These are phyloP conservation scores for Starmerella bombi DNA, from an alignment of 805 yeast genomes.

Conservation along the genomic window DNA sequence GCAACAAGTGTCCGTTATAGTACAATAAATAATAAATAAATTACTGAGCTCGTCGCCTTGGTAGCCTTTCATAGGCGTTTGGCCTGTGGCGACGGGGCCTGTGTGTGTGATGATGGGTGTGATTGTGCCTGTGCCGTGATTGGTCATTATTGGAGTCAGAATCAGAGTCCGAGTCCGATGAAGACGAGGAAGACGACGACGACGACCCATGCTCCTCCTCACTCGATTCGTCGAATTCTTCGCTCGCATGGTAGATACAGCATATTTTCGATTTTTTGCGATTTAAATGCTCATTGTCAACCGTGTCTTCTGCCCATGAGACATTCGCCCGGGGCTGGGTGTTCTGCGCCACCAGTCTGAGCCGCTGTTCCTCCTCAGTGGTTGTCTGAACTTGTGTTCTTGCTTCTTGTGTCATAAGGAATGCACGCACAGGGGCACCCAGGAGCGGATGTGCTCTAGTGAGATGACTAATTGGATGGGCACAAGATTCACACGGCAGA, in stretches of 20 bases:
- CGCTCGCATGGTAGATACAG: constrained; percentile 43
- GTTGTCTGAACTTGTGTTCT: too few relatives aligned
- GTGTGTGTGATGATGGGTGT: constrained; percentile 20
- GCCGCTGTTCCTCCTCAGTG: constrained; percentile 1
- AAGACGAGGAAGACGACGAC: constrained; percentile 6
- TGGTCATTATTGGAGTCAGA: constrained; percentile 19
- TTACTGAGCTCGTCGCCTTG: constrained; percentile 1
- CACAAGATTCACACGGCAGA: too few relatives aligned
- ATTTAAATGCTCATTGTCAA: constrained; percentile 81
- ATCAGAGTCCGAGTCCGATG: constrained; percentile 32
- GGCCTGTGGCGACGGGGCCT: constrained; percentile 35
- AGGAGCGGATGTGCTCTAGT: too few relatives aligned
- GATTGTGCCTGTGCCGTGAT: too few relatives aligned
- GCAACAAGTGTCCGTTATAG: not conserved
- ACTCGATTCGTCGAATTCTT: constrained; percentile 30
- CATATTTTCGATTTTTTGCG: constrained; percentile 80
- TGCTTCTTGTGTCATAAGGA: too few relatives aligned
- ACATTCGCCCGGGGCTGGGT: constrained; percentile 37
- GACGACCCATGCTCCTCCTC: constrained; percentile 26
- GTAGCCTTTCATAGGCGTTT: constrained; percentile 72
- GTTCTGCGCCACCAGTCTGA: constrained; percentile 13
- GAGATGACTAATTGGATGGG: too few relatives aligned
- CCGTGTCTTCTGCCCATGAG: constrained; percentile 70
- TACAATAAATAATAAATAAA: constrained; percentile 1
- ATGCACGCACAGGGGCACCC: too few relatives aligned